These are phyloP conservation scores for Epichloe sp. DNA, from an alignment of 2,329 filamentous ascomycete species.

Conservation along the genomic window DNA sequence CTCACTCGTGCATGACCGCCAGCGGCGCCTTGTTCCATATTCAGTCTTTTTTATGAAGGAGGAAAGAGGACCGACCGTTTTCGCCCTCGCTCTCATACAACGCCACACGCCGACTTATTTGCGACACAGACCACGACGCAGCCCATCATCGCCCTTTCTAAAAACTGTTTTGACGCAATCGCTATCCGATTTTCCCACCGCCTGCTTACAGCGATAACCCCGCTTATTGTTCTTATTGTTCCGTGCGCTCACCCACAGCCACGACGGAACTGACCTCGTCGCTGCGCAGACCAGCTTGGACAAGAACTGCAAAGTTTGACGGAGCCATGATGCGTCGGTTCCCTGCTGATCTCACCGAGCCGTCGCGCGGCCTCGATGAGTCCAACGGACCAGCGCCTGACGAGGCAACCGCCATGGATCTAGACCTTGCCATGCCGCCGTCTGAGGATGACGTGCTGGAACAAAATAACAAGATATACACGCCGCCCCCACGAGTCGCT, in stretches of 20 bases:
- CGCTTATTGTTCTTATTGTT: background rate
- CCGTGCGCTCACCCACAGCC: background rate
- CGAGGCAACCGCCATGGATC: conserved; percentile 18
- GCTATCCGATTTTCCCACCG: too few species aligned
- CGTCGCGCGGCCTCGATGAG: conserved; percentile 27
- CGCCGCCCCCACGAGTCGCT: conserved; percentile 63
- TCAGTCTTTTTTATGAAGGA: too few species aligned
- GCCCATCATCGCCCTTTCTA: too few species aligned
- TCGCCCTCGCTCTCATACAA: too few species aligned
- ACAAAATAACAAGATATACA: conserved; percentile 28
- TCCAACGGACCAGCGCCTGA: conserved; percentile 17
- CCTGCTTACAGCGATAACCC: background rate
- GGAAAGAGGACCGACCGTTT: too few species aligned
- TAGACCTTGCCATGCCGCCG: conserved; percentile 27
- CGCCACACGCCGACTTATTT: too few species aligned
- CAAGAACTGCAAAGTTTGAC: background rate
- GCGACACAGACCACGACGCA: too few species aligned
- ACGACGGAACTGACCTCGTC: background rate
- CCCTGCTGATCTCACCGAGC: conserved; percentile 28
- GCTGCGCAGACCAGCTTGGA: background rate
- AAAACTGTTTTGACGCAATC: too few species aligned
- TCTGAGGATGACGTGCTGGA: conserved; percentile 23
- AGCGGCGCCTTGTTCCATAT: background rate
- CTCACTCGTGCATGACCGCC: background rate
- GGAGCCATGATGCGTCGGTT: conserved; percentile 27